Base-by-base conservation (phyloP, 2,329 filamentous ascomycete genomes). In the Neospermospora avenae region DNA sequence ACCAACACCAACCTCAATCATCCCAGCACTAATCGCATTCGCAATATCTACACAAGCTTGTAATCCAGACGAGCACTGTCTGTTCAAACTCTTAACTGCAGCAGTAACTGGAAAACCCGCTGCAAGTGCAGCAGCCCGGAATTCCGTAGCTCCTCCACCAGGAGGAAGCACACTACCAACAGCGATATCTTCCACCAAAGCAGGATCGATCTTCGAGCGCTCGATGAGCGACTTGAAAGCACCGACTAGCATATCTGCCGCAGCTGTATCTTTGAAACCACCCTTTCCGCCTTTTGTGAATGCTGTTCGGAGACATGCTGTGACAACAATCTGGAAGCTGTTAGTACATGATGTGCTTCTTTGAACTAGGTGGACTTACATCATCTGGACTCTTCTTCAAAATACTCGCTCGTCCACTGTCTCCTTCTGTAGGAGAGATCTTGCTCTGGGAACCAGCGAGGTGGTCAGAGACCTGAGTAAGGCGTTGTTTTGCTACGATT, bases 1-100 rank as follows among this genome's bases (percentile, higher is more conserved):
- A 68, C 93, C 95, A 68, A 98, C 86, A 69, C 95, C 95, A 64
- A 98, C 78, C 67, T 98, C 93, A 72, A 98, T 98, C 89, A 96
- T 96, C 70, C 93, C 95, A 4, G 85, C 75, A 72, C 85, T 85
- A 78, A 99, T 96, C 69, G 91, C 90, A 80, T 98, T 96, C 68
- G 93, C 93, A 72, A 98, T 88, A 74, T 98, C 93, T 62, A 95
- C 89, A 72, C 91, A 91, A 24, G 95, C 93, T 77, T 97, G 92
- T 31, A 98, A 84, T 57, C 95, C 93, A 41, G 88, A 93, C 14
- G 90, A 96, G 80, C 95, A 99, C 79, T 98, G 93, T 71, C 95
- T 82, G 83, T 98, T 99, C 75, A 97, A 78, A 60, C 87, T 86
- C 78, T 90, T 91, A 60, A 96, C 89, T n/a, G 92, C 89, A 4